These are phyloP conservation scores for Boletus sp. DNA, from an alignment of 768 basidiomycete genomes.

Conservation along the genomic window DNA sequence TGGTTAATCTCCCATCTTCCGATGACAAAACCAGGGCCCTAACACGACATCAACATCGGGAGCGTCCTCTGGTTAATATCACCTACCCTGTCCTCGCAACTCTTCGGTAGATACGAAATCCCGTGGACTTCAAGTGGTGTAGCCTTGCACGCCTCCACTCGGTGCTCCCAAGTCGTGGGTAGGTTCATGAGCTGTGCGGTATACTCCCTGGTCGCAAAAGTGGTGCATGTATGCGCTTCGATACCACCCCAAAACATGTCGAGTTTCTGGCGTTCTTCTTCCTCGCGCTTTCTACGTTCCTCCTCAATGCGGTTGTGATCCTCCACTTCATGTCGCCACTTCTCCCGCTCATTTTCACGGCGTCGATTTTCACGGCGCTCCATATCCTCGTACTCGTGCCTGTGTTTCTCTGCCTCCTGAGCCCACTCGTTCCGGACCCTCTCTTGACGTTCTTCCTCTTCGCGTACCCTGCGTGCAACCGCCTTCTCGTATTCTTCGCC, in stretches of 20 bases:
- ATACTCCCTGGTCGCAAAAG: constrained; percentile 28
- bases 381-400: constrained; percentile 7
- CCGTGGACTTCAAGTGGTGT: constrained; percentile 26
- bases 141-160: constrained; percentile 25
- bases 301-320: constrained; percentile 14
- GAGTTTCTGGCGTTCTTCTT: constrained; percentile 26
- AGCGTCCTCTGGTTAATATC: not conserved
- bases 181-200: constrained; percentile 28
- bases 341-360: constrained; percentile 5
- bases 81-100: constrained; percentile 21
- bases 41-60: not conserved
- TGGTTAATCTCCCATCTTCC: constrained; percentile 28
- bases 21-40: constrained; percentile 13
- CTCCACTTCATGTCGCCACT: constrained; percentile 20
- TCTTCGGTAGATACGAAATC: constrained; percentile 12
- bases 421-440: constrained; percentile 3
- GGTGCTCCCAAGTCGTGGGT: constrained; percentile 19
- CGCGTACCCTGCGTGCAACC: not conserved
- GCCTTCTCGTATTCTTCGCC: not conserved
- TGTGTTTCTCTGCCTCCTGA: constrained; percentile 2
- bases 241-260: constrained; percentile 23
- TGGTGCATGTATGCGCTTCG: constrained; percentile 21
- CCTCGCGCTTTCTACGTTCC: constrained; percentile 17
- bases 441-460: constrained; percentile 20
- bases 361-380: constrained; percentile 8